Percentiles rank a stretch among this genome's conserved stretches.
Conservation (phyloP, 495 filamentous ascomycete species). For the Amorphotheca resinae region DNA sequence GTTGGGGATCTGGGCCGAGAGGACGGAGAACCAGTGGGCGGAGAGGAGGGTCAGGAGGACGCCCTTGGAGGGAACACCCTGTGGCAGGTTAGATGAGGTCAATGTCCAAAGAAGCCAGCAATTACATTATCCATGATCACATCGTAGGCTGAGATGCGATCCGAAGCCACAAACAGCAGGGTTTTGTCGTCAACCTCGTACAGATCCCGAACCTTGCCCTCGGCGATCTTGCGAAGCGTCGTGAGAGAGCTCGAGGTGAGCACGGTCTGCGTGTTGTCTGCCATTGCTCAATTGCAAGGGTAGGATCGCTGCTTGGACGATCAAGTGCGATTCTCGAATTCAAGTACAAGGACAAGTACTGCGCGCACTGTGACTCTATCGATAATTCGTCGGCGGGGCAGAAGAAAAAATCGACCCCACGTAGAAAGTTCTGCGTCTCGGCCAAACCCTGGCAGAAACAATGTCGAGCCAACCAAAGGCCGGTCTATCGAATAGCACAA, state of each 20-base stretch:
- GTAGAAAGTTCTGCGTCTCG: too few relatives aligned
- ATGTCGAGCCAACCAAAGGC: too few relatives aligned
- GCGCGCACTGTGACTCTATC: too few relatives aligned
- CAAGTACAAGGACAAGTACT: too few relatives aligned
- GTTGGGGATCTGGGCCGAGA: slow-evolving; percentile 48
- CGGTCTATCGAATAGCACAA: too few relatives aligned
- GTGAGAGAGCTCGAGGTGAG: slow-evolving; percentile 11
- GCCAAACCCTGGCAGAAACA: too few relatives aligned
- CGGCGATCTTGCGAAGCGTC: slow-evolving; percentile 26
- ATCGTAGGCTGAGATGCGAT: slow-evolving; percentile 93
- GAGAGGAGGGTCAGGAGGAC: slow-evolving; percentile 73
- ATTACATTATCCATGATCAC: slow-evolving; percentile 75
- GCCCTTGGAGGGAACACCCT: slow-evolving; percentile 80
- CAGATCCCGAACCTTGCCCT: slow-evolving; percentile 71
- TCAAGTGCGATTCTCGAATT: too few relatives aligned
- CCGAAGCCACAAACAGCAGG: slow-evolving; percentile 78
- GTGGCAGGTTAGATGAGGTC: background rate
- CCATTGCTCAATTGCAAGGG: background rate
- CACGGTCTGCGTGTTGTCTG: slow-evolving; percentile 3
- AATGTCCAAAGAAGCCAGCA: background rate
- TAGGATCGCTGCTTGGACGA: too few relatives aligned
- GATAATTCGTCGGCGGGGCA: too few relatives aligned
- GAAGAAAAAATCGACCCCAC: too few relatives aligned
- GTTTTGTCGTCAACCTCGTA: slow-evolving; percentile 63
- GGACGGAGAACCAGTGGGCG: slow-evolving; percentile 72